Evolutionary conservation across 257 asterid genomes (phyloP), one percentile per base, ranked within the genome.

Genomic region (Verbascum thapsus): DNA sequence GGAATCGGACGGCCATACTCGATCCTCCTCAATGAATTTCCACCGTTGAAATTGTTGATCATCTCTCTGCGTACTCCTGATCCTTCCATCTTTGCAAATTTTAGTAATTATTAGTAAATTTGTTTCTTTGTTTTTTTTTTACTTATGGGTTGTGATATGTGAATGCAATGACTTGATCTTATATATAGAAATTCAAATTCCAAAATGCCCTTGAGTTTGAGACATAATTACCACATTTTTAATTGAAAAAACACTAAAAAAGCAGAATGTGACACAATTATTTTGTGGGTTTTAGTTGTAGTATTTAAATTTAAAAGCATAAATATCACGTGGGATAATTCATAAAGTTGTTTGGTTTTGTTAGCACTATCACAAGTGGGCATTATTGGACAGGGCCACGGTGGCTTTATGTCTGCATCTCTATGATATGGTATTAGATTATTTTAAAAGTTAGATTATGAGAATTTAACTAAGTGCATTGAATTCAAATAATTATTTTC

Each of bases 301-400:
- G n/a, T n/a, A n/a, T n/a, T n/a, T n/a, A n/a, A n/a, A n/a, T n/a
- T n/a, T n/a, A 26, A 26, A 26, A 26, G 2, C 5, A 68, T 30
- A 68, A 42, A 74, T 12, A 52, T 20, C 79, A 74, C 79, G 75
- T 74, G 75, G 51, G 60, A 34, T 47, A 40, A 56, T 40, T 48
- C 51, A n/a, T 10, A 34, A n/a, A 26, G 1, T 38, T 17, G 8
- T 6, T 57, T 63, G 70, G 12, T 17, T 30, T 17, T 16, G 15
- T 18, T 35, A 57, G 62, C 55, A 40, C 12, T 53, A 39, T 7
- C 7, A 8, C 0, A 39, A 42, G 59, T 52, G 69, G 64, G 54
- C 67, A 54, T 23, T 12, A 18, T 18, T 19, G 63, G 35, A 58
- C 8, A 35, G 65, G 70, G 38, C 53, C 74, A 35, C 38, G 58